phyloP scores from a whole-genome alignment of 2,329 filamentous ascomycete species.

The Microsporum ferrugineum region DNA sequence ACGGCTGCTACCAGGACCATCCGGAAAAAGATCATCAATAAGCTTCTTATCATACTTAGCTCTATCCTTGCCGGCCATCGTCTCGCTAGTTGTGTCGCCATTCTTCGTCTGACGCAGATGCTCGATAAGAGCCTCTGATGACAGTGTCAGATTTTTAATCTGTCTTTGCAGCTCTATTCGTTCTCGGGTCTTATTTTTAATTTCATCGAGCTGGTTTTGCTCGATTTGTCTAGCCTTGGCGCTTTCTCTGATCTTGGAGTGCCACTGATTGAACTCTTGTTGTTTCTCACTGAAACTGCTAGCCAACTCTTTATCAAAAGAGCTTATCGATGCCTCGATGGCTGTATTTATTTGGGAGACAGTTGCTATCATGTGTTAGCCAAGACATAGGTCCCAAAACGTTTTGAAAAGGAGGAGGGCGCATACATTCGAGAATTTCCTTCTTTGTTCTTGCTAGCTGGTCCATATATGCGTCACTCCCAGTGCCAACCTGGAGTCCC shows the following conservation, averaged over 20 bases:
- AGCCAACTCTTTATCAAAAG: slow-evolving; percentile 68
- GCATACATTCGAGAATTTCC: slow-evolving; percentile 36
- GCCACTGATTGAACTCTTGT: slow-evolving; percentile 67
- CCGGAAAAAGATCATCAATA: background rate
- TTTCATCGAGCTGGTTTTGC: slow-evolving; percentile 57
- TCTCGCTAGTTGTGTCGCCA: background rate
- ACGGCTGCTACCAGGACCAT: slow-evolving; percentile 6
- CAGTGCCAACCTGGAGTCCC: slow-evolving; percentile 34
- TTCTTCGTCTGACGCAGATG: slow-evolving; percentile 22
- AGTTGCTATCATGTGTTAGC: slow-evolving; percentile 31
- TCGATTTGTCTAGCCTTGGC: slow-evolving; percentile 69
- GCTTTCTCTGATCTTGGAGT: slow-evolving; percentile 66
- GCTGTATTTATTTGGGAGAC: slow-evolving; percentile 41
- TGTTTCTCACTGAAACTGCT: slow-evolving; percentile 75
- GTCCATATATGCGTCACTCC: slow-evolving; percentile 32
- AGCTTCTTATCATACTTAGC: background rate
- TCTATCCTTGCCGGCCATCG: background rate
- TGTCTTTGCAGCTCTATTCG: slow-evolving; percentile 55
- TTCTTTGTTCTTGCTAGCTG: slow-evolving; percentile 37
- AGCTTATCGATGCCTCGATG: slow-evolving; percentile 69
- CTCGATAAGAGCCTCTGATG: slow-evolving; percentile 46
- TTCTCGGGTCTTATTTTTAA: slow-evolving; percentile 55
- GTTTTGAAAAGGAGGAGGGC: background rate
- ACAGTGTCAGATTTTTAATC: slow-evolving; percentile 64
- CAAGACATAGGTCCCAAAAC: slow-evolving; percentile 11